A percentile compares a stretch with the other conserved stretches of the same genome.
Conservation (phyloP, 2,329 filamentous ascomycete genomes). For the Ophiostoma himal-ulmi region DNA sequence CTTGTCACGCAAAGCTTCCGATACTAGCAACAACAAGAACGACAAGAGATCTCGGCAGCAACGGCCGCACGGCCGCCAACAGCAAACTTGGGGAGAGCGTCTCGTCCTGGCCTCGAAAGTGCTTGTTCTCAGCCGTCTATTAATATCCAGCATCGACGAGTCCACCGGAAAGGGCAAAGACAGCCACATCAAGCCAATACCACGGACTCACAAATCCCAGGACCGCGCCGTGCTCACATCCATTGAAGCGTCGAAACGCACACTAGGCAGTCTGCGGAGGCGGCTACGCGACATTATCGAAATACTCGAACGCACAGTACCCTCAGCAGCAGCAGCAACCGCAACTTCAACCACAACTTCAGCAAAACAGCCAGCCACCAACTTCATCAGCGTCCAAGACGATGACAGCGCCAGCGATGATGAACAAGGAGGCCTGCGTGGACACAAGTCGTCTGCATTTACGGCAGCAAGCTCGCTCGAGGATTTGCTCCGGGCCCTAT, state of each 20-base stretch:
- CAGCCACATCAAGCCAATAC: neutral
- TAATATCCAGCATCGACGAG: slow-evolving; percentile 64
- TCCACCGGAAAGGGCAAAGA: neutral
- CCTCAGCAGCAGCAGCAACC: neutral
- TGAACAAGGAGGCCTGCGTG: neutral
- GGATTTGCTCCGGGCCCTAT: slow-evolving; percentile 65
- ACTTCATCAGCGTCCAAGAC: neutral
- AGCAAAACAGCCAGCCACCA: neutral
- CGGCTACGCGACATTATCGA: slow-evolving; percentile 63
- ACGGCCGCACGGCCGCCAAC: slow-evolving; percentile 31
- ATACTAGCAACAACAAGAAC: neutral
- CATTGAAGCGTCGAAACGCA: slow-evolving; percentile 59
- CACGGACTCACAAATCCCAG: neutral
- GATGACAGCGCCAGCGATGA: neutral
- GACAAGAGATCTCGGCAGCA: slow-evolving; percentile 25
- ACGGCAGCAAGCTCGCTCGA: slow-evolving; percentile 29
- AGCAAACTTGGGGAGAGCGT: slow-evolving; percentile 40
- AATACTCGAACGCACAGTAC: slow-evolving; percentile 35
- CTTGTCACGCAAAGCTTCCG: slow-evolving; percentile 30
- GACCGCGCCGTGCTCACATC: slow-evolving; percentile 34
- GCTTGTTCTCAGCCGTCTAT: slow-evolving; percentile 66
- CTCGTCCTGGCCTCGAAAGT: slow-evolving; percentile 61
- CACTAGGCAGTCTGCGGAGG: slow-evolving; percentile 54
- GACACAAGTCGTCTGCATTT: neutral
- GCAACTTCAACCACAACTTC: neutral